Evolutionary conservation across 192 early-diverging fungal species (phyloP), one percentile per base, ranked within the genome.

Genomic region (Linnemannia exigua): DNA sequence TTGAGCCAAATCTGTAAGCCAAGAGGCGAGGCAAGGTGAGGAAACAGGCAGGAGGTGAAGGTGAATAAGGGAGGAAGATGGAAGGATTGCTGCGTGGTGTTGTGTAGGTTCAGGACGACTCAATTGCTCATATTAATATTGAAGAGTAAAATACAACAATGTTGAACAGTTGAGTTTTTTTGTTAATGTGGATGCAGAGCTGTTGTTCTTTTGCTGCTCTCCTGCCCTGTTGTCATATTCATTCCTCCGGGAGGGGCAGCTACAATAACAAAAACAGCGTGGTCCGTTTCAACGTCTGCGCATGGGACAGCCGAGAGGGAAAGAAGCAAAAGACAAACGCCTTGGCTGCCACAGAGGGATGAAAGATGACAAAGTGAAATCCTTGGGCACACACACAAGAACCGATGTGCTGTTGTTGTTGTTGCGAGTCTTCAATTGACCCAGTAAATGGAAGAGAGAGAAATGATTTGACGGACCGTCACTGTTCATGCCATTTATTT

Each of bases 311-410:
- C 28, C 28, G 28, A 31, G 28, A 28, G 9, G 58, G 12, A 31
- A 63, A 31, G 28, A 31, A 31, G 31, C 9, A 12, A 51, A 51
- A 19, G 19, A 51, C 9, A 54, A 54, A 54, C 11, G 52, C 14
- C 7, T 4, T 25, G 28, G 58, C 25, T 63, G 25, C 25, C n/a
- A 3, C 28, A 8, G 15, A 9, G 20, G 58, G 58, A 63, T 63
- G 31, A 31, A 63, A 63, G 58, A 25, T 63, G 58, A 63, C 58
- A 63, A 63, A 63, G 58, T 63, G 58, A 63, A 63, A 63, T 63
- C 28, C 28, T 25, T 63, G 58, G 58, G 58, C 28, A 31, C 28
- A 3, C 9, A 31, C 2, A 22, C 9, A 9, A 44, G 41, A 44
- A 44, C 41, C n/a, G n/a, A n/a, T n/a, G 41, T 9, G 41, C 5